Base-by-base conservation (phyloP, 306 rosid species). In the Casuarina cunninghamiana region DNA sequence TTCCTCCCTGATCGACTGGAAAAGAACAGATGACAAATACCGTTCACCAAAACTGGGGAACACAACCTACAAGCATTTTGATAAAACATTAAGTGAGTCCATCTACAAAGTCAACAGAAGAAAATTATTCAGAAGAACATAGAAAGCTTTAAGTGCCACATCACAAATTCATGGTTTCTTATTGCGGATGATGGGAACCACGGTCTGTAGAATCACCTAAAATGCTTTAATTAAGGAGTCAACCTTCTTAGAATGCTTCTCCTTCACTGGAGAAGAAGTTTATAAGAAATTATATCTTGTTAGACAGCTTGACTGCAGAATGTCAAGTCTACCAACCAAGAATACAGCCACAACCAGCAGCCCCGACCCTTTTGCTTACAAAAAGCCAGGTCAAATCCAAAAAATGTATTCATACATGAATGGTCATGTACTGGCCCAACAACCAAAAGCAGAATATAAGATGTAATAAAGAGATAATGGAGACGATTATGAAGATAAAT, bases 11-110 rank as follows among this genome's bases (percentile, higher is more conserved):
- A 96, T 91, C 8, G 97, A 86, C 84, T 96, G 87, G 87, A 96
- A 96, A 74, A 96, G 98, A 76, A 87, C 65, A 0, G 97, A 53
- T 62, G 98, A 91, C 49, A 96, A 80, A 63, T 95, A 95, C 69
- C 97, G 88, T 81, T 96, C 99, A 4, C 99, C 98, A 72, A 89
- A 93, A 87, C 99, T 91, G 5, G 91, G 98, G 88, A 84, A 88
- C 54, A 96, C 89, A 53, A 89, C 97, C 99, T 93, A 90, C 82
- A 84, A 87, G 60, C 21, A 79, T 6, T 69, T 16, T 13, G 51
- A 26, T 26, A 26, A 77, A 37, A 16, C 49, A 67, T 54, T 13
- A 10, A 77, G 73, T 44, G 37, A 61, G 50, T 67, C 68, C 58
- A 78, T 5, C 46, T 38, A n/a, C 48, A 38, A 13, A 26, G 69